phyloP scores from a whole-genome alignment of 2,329 filamentous ascomycete genomes.

The Ploettnerulaceae sp. region DNA sequence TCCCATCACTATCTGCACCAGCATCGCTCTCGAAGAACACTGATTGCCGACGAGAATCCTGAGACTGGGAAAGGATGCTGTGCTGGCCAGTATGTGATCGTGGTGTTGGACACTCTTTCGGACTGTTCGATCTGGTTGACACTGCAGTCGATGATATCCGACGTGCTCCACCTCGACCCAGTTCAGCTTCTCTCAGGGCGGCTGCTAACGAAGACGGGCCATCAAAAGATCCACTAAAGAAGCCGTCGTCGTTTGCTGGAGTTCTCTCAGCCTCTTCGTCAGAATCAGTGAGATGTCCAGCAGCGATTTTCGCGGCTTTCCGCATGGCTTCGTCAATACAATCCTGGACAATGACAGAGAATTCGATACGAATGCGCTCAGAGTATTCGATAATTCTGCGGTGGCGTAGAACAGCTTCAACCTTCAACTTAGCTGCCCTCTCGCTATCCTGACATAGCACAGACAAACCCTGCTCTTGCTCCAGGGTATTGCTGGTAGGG shows the following conservation, averaged over 20 bases:
- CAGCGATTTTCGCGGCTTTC: slow-evolving; percentile 83
- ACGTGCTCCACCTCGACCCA: slow-evolving; percentile 33
- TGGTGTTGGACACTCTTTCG: slow-evolving; percentile 84
- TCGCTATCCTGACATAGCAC: slow-evolving; percentile 88
- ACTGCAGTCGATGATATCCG: slow-evolving; percentile 53
- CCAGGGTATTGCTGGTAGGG: slow-evolving; percentile 81
- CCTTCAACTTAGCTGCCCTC: slow-evolving; percentile 76
- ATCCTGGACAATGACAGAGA: slow-evolving; percentile 86
- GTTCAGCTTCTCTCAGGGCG: slow-evolving; percentile 41
- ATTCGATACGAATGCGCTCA: slow-evolving; percentile 91
- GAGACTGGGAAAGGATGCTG: slow-evolving; percentile 53
- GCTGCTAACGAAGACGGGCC: slow-evolving; percentile 51
- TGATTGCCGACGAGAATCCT: slow-evolving; percentile 68
- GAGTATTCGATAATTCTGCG: slow-evolving; percentile 92
- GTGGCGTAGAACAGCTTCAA: slow-evolving; percentile 88
- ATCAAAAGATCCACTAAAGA: slow-evolving; percentile 52
- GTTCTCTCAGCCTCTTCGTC: slow-evolving; percentile 41
- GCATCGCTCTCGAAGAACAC: slow-evolving; percentile 79
- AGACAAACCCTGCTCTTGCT: slow-evolving; percentile 87
- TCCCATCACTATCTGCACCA: slow-evolving; percentile 75
- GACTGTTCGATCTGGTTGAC: slow-evolving; percentile 80
- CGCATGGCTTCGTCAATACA: slow-evolving; percentile 89
- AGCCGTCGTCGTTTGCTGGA: slow-evolving; percentile 47
- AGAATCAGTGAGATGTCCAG: slow-evolving; percentile 77
- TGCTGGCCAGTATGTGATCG: slow-evolving; percentile 68